phyloP scores from a whole-genome alignment of 108 stramenopile species.

The Cylindrotheca fusiformis region DNA sequence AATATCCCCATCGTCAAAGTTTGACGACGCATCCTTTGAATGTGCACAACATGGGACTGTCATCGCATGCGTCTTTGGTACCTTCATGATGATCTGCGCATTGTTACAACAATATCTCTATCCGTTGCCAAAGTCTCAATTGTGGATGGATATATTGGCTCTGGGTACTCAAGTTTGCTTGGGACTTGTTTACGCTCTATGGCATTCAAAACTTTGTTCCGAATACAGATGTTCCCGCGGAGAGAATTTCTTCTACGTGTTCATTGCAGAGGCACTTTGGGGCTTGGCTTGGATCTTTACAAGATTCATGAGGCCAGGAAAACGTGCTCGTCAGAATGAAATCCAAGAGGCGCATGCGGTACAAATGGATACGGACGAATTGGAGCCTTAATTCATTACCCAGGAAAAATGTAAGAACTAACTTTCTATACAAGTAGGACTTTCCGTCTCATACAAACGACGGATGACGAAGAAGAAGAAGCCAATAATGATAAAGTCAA shows the following conservation, averaged over 20 bases:
- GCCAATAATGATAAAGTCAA: too few species aligned
- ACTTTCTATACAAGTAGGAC: background rate
- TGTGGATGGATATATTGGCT: constrained; percentile 16
- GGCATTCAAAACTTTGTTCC: constrained; percentile 3
- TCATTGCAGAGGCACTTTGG: constrained; percentile 24
- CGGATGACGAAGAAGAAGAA: too few species aligned
- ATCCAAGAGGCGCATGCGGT: too few species aligned
- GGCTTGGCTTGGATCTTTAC: constrained; percentile 20
- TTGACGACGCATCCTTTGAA: constrained; percentile 2
- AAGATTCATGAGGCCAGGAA: constrained; percentile 29
- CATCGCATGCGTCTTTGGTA: constrained; percentile 17
- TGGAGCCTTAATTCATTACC: too few species aligned
- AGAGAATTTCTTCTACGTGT: constrained; percentile 1
- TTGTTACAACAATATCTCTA: constrained; percentile 34
- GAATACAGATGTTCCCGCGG: constrained; percentile 14
- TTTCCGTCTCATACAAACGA: background rate
- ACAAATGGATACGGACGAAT: too few species aligned
- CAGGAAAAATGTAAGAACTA: too few species aligned
- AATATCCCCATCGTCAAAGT: background rate
- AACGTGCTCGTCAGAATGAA: constrained; percentile 12
- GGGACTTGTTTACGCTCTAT: constrained; percentile 15
- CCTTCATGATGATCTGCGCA: constrained; percentile 12
- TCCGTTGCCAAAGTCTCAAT: constrained; percentile 23
- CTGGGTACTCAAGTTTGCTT: constrained; percentile 12
- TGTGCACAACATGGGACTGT: constrained; percentile 3